Evolutionary conservation across 2,329 filamentous ascomycete genomes (phyloP), one percentile per base, ranked within the genome.

Genomic region (Cladosporium sp.): DNA sequence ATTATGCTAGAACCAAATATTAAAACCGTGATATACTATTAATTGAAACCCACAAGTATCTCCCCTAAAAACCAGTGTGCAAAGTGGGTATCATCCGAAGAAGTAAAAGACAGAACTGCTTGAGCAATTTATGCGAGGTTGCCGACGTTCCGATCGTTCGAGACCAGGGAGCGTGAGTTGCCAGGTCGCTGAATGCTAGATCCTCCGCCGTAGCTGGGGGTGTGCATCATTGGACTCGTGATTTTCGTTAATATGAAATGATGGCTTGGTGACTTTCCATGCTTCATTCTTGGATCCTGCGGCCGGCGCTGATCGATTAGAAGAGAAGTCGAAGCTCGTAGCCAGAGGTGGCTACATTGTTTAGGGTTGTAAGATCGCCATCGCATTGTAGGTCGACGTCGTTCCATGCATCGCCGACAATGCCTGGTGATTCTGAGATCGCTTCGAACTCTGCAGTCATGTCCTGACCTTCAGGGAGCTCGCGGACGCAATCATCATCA

Each of bases 401-500:
- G 75, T 80, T 80, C 85, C 80, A 87, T 74, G 83, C 84, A 61
- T 81, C 76, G n/a, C 21, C 59, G 5, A 35, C 61, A 26, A 46
- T 21, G 16, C 50, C 61, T 10, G 50, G 50, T 23, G 35, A 55
- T 59, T 80, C 76, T 65, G 80, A 69, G 53, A 91, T 82, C 71
- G 95, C 89, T 65, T 91, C 84, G 66, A 89, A 86, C 71, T 90
- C 87, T 50, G 86, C 85, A 44, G 85, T 81, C 90, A 98, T 95
- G 74, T 97, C 94, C 77, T 98, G 92, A 35, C 93, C 93, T 79
- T 99, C 95, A 1, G 88, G 86, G 62, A 98, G 82, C 76, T 94
- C 90, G 53, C 86, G 86, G 35, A 98, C 87, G 57, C 96, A 89
- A 68, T 97, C 93, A 73, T 98, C 93, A 73, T 98, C 95, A 72